phyloP scores from a whole-genome alignment of 2,329 filamentous ascomycete species.

The Trichoderma koningii region DNA sequence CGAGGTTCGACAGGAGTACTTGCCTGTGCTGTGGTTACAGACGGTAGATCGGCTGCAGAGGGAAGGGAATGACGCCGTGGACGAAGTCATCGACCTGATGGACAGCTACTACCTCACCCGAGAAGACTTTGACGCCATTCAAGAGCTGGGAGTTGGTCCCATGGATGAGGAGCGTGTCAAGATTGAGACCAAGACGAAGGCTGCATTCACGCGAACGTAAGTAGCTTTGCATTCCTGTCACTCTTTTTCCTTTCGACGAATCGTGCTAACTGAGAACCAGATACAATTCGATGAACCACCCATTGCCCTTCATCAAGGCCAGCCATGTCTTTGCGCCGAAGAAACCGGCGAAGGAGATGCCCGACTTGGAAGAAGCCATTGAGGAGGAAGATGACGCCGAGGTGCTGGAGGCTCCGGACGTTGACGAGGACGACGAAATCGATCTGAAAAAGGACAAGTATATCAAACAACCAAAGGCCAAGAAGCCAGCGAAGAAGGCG shows the following conservation, averaged over 20 bases:
- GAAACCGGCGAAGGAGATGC: slow-evolving; percentile 71
- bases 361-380: slow-evolving; percentile 93
- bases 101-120: slow-evolving; percentile 94
- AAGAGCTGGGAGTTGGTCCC: slow-evolving; percentile 85
- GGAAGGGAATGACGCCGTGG: slow-evolving; percentile 80
- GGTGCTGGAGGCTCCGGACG: slow-evolving; percentile 57
- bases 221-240: slow-evolving; percentile 40
- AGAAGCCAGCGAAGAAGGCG: slow-evolving; percentile 52
- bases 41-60: slow-evolving; percentile 72
- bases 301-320: slow-evolving; percentile 94
- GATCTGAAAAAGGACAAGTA: slow-evolving; percentile 95
- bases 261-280: slow-evolving; percentile 45
- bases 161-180: slow-evolving; percentile 75
- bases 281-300: slow-evolving; percentile 84
- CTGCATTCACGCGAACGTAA: slow-evolving; percentile 84
- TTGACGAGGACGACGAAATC: slow-evolving; percentile 73
- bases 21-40: slow-evolving; percentile 83
- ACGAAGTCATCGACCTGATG: slow-evolving; percentile 89
- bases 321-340: slow-evolving; percentile 73
- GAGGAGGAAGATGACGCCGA: slow-evolving; percentile 86
- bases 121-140: slow-evolving; percentile 90
- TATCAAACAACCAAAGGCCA: slow-evolving; percentile 83
- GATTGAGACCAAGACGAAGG: slow-evolving; percentile 82
- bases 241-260: background rate
- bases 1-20: slow-evolving; percentile 91